phyloP scores from a whole-genome alignment of 805 yeast species.

The Candida wancherniae region DNA sequence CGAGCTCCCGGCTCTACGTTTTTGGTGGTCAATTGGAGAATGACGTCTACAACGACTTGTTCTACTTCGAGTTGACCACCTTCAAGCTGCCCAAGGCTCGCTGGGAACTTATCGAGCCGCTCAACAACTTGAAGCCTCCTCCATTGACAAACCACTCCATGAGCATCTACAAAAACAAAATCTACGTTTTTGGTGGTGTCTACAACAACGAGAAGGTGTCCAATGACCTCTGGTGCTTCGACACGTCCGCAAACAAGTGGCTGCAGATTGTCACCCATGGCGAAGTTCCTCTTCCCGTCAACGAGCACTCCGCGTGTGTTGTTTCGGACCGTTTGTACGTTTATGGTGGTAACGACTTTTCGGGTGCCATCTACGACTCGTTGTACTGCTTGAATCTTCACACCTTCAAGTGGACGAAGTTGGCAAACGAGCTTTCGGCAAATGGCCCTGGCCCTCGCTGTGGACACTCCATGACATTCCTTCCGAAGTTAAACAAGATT shows the following conservation, averaged over 20 bases:
- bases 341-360: conserved; percentile 81
- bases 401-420: conserved; percentile 66
- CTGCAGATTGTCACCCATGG: conserved; percentile 65
- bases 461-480: conserved; percentile 82
- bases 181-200: conserved; percentile 87
- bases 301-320: conserved; percentile 84
- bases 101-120: conserved; percentile 72
- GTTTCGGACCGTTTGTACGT: conserved; percentile 75
- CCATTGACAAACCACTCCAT: conserved; percentile 89
- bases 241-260: conserved; percentile 69
- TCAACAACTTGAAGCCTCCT: conserved; percentile 53
- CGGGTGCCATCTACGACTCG: conserved; percentile 62
- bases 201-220: conserved; percentile 64
- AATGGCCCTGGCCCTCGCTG: conserved; percentile 77
- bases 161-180: conserved; percentile 69
- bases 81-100: conserved; percentile 78
- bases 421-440: conserved; percentile 32
- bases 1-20: conserved; percentile 57
- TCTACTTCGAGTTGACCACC: conserved; percentile 80
- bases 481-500: conserved; percentile 61
- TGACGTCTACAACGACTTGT: conserved; percentile 77
- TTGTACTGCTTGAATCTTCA: conserved; percentile 74
- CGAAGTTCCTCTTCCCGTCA: conserved; percentile 74
- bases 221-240: conserved; percentile 77
- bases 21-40: conserved; percentile 94